Base-by-base conservation (phyloP, 2,329 filamentous ascomycete genomes). In the Penicillium sumatraense region DNA sequence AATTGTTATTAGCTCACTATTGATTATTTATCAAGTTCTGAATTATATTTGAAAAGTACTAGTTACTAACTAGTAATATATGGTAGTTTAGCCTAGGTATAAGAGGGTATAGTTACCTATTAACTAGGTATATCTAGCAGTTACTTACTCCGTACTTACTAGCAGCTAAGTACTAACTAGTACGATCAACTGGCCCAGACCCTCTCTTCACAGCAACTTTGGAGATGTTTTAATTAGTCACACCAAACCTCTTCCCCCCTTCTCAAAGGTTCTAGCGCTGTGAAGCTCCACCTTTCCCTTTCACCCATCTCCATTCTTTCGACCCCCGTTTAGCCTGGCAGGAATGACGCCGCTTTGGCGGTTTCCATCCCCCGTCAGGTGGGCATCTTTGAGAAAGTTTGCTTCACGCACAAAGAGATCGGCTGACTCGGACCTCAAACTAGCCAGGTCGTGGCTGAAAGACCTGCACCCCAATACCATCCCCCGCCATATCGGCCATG, bases 371-470 rank as follows among this genome's bases (percentile, higher is more conserved):
- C 53, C 49, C 54, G 31, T 54, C 35, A 24, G 26, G 26, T 51
- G 20, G 24, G 21, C 54, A 23, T 24, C 56, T 8, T 51, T 51
- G 45, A 64, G 71, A 64, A 49, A 54, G 8, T 73, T 72, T 53
- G 64, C 68, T 64, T 49, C 65, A 61, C 65, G 61, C 55, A 64
- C 40, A 51, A 55, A 45, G 58, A 40, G 56, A 65, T 56, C 60
- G 49, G 55, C 52, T 50, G 60, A 64, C 40, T 54, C 36, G 13
- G 63, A 66, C 18, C 11, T 65, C 38, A 59, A 66, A 42, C 71
- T 75, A 33, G 84, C 84, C 13, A 79, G 85, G 51, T 70, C 76
- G 64, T 88, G 85, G 85, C 80, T 87, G 45, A 73, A 76, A 40
- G 72, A 73, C 41, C 78, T 86, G 60, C 75, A 81, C 68, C 69